A percentile compares a stretch with the other conserved stretches of the same genome.
These are phyloP conservation scores for Pestalotiopsis sp. DNA, from an alignment of 2,329 filamentous ascomycete species.

Conservation along the genomic window DNA sequence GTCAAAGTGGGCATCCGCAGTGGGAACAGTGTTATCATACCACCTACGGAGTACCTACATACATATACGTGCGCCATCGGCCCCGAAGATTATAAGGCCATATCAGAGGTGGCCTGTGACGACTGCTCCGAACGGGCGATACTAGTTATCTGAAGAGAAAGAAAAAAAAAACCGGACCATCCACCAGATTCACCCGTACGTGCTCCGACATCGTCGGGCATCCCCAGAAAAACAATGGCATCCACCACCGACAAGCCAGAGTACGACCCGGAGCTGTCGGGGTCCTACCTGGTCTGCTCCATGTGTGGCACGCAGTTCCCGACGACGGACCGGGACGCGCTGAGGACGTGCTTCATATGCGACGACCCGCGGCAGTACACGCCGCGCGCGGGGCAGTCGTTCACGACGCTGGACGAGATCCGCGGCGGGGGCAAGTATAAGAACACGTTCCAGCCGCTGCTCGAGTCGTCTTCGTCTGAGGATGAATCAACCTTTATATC, in stretches of 20 bases:
- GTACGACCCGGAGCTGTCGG: slow-evolving; percentile 27
- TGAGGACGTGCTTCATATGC: slow-evolving; percentile 69
- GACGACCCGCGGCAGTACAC: slow-evolving; percentile 76
- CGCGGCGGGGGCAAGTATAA: slow-evolving; percentile 40
- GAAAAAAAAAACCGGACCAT: too few species aligned
- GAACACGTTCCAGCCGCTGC: slow-evolving; percentile 57
- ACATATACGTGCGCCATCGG: not conserved
- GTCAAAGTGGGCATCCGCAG: not conserved
- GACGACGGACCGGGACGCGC: slow-evolving; percentile 45
- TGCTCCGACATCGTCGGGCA: not conserved
- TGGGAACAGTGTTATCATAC: not conserved
- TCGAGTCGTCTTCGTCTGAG: not conserved
- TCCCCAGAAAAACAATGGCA: not conserved
- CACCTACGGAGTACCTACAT: not conserved
- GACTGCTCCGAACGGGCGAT: too few species aligned
- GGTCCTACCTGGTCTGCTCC: slow-evolving; percentile 58
- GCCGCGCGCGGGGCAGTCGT: slow-evolving; percentile 65
- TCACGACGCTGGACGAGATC: slow-evolving; percentile 60
- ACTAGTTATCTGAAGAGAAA: too few species aligned
- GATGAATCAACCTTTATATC: slow-evolving; percentile 41
- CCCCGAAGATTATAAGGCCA: not conserved
- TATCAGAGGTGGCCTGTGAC: too few species aligned
- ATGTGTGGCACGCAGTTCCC: slow-evolving; percentile 75
- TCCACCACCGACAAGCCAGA: not conserved
- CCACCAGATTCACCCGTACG: too few species aligned